Base-by-base conservation (phyloP, 805 yeast species). In the Candida railenensis region DNA sequence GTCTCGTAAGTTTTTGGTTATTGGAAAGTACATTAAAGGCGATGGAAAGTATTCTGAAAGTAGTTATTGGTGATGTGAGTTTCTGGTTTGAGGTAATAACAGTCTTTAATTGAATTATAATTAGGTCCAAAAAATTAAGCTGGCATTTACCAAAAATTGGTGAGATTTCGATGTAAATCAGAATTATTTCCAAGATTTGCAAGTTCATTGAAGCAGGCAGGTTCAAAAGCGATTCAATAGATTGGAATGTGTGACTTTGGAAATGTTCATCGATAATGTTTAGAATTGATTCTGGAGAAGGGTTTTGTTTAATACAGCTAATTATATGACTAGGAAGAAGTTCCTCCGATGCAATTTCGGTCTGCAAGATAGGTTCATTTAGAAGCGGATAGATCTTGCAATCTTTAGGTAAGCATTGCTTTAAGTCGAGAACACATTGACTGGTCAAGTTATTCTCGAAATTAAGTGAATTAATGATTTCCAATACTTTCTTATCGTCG, bases 1-100 rank as follows among this genome's bases (percentile, higher is more conserved):
- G 56, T 46, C 83, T 57, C 49, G 73, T 77, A 16, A 39, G 44
- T 33, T 66, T 73, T 28, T 59, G 67, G 41, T 58, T 53, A 4
- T 49, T 39, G 16, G 48, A 40, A n/a, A 66, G 45, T 3, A 47
- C 51, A 1, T 20, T 21, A 34, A 61, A 53, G 22, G 1, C 15
- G n/a, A 3, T 46, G 28, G 3, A 59, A 42, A 8, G 40, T 37
- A 7, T 34, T 19, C 14, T 34, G 16, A 12, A 43, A 32, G 5
- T 37, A 19, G 8, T 25, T 20, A 8, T 33, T 4, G 16, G n/a
- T 8, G n/a, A 15, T n/a, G 14, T 33, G 15, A 33, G 15, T 14
- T 33, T 33, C n/a, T 8, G 15, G 16, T 15, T 14, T 8, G n/a
- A 5, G 36, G 36, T 33, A 11, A 25, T 25, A 7, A 25, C 30